Conservation (phyloP, 768 basidiomycete species). For the Obba rivulosa region DNA sequence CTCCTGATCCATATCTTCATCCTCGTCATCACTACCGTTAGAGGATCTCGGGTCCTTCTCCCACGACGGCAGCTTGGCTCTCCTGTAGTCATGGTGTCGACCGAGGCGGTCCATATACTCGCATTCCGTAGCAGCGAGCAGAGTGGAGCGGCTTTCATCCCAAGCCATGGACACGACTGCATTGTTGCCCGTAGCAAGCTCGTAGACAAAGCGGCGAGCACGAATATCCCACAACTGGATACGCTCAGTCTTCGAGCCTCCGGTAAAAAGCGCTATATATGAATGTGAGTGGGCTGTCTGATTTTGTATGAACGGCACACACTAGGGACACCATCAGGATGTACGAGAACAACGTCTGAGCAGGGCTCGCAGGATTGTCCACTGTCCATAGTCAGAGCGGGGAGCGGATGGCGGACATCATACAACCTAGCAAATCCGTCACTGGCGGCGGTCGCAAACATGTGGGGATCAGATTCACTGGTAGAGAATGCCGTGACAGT, state of each 20-base stretch:
- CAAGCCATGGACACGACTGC: constrained; percentile 29
- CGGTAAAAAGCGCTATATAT: constrained; percentile 24
- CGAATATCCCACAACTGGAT: constrained; percentile 42
- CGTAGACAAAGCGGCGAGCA: constrained; percentile 30
- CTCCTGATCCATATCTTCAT: constrained; percentile 10
- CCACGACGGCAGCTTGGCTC: constrained; percentile 16
- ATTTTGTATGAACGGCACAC: constrained; percentile 1
- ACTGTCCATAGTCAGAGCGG: constrained; percentile 29
- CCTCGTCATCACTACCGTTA: constrained; percentile 6
- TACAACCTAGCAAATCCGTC: constrained; percentile 37
- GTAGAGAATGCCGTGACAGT: constrained; percentile 27
- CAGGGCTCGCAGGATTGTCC: constrained; percentile 15
- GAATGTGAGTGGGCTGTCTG: constrained; percentile 6
- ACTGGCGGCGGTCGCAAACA: constrained; percentile 30
- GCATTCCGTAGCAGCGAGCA: constrained; percentile 34
- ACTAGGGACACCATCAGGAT: constrained; percentile 36
- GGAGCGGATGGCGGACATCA: constrained; percentile 32
- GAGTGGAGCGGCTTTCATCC: constrained; percentile 20
- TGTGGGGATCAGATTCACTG: constrained; percentile 28
- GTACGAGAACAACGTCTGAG: constrained; percentile 23
- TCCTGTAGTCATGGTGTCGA: constrained; percentile 17
- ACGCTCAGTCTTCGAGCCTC: constrained; percentile 21
- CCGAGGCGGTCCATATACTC: constrained; percentile 23
- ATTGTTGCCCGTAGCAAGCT: constrained; percentile 42
- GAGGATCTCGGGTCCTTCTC: constrained; percentile 2